Conservation (phyloP, 768 basidiomycete genomes). For the Boletus patriciae region DNA sequence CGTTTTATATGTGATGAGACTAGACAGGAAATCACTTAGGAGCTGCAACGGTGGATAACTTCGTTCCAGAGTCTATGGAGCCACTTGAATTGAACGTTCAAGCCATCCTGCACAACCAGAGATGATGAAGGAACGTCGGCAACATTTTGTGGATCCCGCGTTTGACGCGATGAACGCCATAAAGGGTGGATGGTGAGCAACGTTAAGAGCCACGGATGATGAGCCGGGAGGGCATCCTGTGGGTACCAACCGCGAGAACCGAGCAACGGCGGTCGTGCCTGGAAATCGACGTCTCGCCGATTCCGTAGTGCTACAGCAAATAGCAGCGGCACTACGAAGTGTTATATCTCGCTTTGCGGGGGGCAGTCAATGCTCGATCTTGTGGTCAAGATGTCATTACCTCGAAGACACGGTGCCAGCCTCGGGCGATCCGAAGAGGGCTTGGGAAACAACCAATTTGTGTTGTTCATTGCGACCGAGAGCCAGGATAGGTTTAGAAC, state of each 20-base stretch:
- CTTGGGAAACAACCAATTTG: not conserved
- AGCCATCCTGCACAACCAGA: slow-evolving; percentile 21
- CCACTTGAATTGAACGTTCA: slow-evolving; percentile 5
- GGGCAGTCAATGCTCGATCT: not conserved
- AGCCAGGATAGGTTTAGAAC: not conserved
- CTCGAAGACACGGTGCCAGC: not conserved
- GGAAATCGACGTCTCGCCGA: not conserved
- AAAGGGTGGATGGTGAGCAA: not conserved
- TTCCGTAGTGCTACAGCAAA: slow-evolving; percentile 6
- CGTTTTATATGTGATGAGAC: slow-evolving; percentile 7
- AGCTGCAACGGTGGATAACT: not conserved
- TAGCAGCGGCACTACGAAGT: not conserved
- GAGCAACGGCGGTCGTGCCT: not conserved
- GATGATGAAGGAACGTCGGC: slow-evolving; percentile 4
- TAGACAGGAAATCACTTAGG: not conserved
- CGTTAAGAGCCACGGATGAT: slow-evolving; percentile 15
- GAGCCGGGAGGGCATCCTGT: slow-evolving; percentile 1
- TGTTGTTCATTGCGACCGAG: not conserved
- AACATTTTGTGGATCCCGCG: not conserved
- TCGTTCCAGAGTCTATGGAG: not conserved
- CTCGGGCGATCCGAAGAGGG: not conserved
- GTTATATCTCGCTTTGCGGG: not conserved
- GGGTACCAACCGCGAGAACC: not conserved
- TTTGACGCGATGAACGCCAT: not conserved
- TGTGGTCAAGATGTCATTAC: not conserved